Base-by-base conservation (phyloP, 108 stramenopile genomes). In the Fragilaria radians region DNA sequence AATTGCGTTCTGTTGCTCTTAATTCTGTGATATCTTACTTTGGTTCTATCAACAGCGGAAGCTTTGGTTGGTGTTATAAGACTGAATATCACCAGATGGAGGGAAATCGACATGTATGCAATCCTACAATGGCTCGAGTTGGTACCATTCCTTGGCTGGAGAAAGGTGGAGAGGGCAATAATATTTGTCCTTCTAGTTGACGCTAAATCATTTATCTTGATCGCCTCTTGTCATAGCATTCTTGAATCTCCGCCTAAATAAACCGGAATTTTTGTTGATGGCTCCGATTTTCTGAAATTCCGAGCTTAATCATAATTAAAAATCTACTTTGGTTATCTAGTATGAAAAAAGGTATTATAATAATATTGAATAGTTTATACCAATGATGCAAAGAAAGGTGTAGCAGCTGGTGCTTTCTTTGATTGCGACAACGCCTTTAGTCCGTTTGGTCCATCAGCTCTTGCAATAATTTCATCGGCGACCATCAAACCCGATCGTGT, bases 401-500 rank as follows among this genome's bases (percentile, higher is more conserved):
- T 51, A 22, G 54, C 42, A 32, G 19, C 57, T 1, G 30, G 50
- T 42, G 52, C 56, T 22, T 50, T 67, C 34, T 59, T 50, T 25
- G 66, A 57, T 14, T 48, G 48, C 1, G 77, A 71, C 47, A 32
- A 60, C 11, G 76, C 77, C 50, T 79, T 78, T 48, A 87, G 60
- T 18, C 84, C 89, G 25, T 62, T 69, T 29, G 85, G 79, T 34
- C 83, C 85, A 74, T 95, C 91, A 1, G 90, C 91, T 54, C 91
- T 63, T 33, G 84, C 88, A 52, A 97, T 86, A 54, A 97, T 88
- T 32, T 92, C 92, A 76, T 97, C 95, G 0, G 96, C 96, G 46
- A 89, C 88, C 87, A 96, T 85, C 42, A 97, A 74, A 26, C 94
- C 95, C 27, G 86, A 88, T 60, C 91, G 78, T 9, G 96, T 97